Evolutionary conservation across 768 basidiomycete genomes (phyloP).

Genomic region (Vararia minispora): DNA sequence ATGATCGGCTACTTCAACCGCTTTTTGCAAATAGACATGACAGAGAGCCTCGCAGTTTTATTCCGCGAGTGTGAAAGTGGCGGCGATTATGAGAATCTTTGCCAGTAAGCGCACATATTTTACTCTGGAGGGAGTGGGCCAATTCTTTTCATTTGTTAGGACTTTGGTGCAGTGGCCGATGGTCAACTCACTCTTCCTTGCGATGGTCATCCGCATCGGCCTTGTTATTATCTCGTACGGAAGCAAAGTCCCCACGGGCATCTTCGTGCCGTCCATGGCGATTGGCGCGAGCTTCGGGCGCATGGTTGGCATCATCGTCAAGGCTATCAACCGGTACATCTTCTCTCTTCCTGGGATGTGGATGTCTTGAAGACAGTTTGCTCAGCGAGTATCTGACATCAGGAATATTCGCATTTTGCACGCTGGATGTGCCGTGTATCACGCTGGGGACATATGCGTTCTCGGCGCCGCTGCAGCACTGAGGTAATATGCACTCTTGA

Average conservation of each 20-base stretch:
- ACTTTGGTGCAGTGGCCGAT: conserved; percentile 89
- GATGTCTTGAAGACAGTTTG: conserved; percentile 3
- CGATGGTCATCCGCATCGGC: conserved; percentile 78
- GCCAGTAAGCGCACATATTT: conserved; percentile 61
- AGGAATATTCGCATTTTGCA: conserved; percentile 84
- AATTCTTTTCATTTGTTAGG: conserved; percentile 32
- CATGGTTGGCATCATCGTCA: conserved; percentile 95
- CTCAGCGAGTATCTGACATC: conserved; percentile 68
- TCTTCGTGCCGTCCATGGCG: conserved; percentile 99
- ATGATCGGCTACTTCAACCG: conserved; percentile 90
- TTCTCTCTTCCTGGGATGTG: neutral
- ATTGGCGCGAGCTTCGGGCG: conserved; percentile 95
- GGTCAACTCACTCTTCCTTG: conserved; percentile 84
- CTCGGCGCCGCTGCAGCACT: conserved; percentile 93
- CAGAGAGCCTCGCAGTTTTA: conserved; percentile 86
- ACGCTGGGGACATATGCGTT: conserved; percentile 96
- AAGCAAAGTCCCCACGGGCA: conserved; percentile 93
- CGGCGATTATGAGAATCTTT: conserved; percentile 81
- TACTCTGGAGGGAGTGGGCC: conserved; percentile 3
- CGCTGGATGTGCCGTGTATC: conserved; percentile 90
- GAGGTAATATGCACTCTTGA: too few species aligned
- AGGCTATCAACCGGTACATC: conserved; percentile 74
- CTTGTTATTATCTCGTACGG: conserved; percentile 92
- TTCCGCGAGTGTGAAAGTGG: conserved; percentile 96
- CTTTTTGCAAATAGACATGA: conserved; percentile 96